A percentile compares a stretch with the other conserved stretches of the same genome.
Conservation (phyloP, 257 asterid genomes). For the Scutellaria barbata region DNA sequence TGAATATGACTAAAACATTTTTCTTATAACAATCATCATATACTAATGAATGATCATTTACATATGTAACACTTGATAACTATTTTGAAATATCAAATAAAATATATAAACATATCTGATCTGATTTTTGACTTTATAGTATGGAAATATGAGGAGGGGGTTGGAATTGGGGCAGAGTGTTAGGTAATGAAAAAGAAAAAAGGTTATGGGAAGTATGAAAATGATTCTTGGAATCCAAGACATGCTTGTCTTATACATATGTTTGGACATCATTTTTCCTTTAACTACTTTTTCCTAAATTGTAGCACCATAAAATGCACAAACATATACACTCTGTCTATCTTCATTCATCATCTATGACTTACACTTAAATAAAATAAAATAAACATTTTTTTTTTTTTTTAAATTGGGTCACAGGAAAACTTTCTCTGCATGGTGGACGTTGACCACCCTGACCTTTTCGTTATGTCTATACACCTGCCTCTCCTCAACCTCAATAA, state of each 20-base stretch:
- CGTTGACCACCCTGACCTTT: constrained; percentile 33
- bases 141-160: too few species aligned
- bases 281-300: constrained; percentile 23
- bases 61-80: too few species aligned
- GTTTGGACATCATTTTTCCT: constrained; percentile 37
- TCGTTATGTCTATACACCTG: not conserved
- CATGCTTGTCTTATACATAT: constrained; percentile 39
- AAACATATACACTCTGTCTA: constrained; percentile 22
- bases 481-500: not conserved
- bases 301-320: constrained; percentile 1
- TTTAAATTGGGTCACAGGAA: constrained; percentile 20
- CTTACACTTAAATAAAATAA: constrained; percentile 1
- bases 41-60: too few species aligned
- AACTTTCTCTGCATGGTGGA: constrained; percentile 24
- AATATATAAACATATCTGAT: too few species aligned
- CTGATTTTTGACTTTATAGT: too few species aligned
- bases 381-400: not conserved
- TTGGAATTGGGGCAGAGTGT: constrained; percentile 43
- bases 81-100: too few species aligned
- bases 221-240: constrained; percentile 43
- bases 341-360: constrained; percentile 12
- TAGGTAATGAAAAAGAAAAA: constrained; percentile 31
- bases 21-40: too few species aligned
- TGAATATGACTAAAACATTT: too few species aligned
- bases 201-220: constrained; percentile 20